phyloP scores from a whole-genome alignment of 2,329 filamentous ascomycete genomes.

The Arachnopeziza araneosa region DNA sequence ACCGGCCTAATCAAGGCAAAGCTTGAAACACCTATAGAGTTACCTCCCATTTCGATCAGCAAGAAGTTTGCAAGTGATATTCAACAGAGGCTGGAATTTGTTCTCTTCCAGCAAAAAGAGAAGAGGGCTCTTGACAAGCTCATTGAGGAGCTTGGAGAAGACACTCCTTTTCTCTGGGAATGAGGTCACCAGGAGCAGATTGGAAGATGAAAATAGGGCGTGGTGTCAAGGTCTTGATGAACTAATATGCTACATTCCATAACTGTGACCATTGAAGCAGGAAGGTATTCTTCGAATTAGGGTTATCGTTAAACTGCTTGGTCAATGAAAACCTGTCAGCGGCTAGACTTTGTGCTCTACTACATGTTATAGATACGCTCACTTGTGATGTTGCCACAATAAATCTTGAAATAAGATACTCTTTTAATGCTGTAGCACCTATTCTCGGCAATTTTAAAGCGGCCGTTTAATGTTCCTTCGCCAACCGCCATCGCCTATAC shows the following conservation, averaged over 20 bases:
- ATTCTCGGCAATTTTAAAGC: not conserved
- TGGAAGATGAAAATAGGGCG: not conserved
- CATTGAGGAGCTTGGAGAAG: not conserved
- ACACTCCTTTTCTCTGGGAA: conserved; percentile 48
- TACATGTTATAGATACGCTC: not conserved
- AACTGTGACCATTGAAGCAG: not conserved
- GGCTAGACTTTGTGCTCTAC: not conserved
- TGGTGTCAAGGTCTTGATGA: too few species aligned
- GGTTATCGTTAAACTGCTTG: not conserved
- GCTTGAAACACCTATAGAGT: not conserved
- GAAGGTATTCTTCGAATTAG: not conserved
- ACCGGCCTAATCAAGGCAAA: conserved; percentile 21
- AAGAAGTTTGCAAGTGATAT: conserved; percentile 16
- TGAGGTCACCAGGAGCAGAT: not conserved
- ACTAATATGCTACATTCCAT: not conserved
- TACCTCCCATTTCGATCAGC: conserved; percentile 1
- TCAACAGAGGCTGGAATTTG: conserved; percentile 24
- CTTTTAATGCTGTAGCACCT: not conserved
- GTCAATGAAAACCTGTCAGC: not conserved
- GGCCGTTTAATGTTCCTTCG: not conserved
- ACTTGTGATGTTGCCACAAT: not conserved
- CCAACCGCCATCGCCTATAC: not conserved
- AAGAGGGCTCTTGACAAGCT: conserved; percentile 9
- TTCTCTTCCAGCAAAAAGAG: conserved; percentile 24
- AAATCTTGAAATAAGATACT: not conserved